Base-by-base conservation (phyloP, 805 yeast species). In the Yarrowia sp. region DNA sequence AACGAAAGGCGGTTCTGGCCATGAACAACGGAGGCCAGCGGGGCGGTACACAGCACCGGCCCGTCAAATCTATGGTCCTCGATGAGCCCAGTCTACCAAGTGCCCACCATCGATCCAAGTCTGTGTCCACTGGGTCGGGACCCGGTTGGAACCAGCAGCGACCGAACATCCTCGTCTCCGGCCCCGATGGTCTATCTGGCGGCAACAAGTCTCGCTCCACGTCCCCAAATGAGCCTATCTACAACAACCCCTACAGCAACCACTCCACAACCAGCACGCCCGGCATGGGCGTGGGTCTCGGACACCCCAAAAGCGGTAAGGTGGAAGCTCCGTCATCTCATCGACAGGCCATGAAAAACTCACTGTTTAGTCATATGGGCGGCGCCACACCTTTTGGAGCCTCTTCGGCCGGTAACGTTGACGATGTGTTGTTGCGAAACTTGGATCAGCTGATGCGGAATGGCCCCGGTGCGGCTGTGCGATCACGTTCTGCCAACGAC, bases 1-100 rank as follows among this genome's bases (percentile, higher is more conserved):
- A 70, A 28, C 67, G 72, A 18, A 66, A 65, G 47, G 58, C 43
- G 10, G 69, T 69, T 17, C 31, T 68, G 53, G 61, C 65, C 35
- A 33, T 67, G 42, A 38, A 38, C 65, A 67, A 35, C 70, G 66
- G 57, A 35, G 41, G 48, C 8, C 50, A 50, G 50, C 66, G 39
- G 22, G 44, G 47, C 13, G 44, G 47, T 4, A 44, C 42, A 18
- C 39, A 39, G 22, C 63, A 35, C 22, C 60, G 65, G n/a, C 44
- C 57, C 5, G 61, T 58, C 17, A 65, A 53, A 42, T 64, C 66
- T 39, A 28, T 53, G 64, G 62, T 64, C 15, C 31, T 64, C 35
- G 61, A 58, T 31, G 66, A 61, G 31, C 38, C 50, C 31, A 32
- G 17, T n/a, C 32, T 47, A 18, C 58, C 57, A 1, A 15, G 32